Percentiles rank a stretch among this genome's conserved stretches.
phyloP scores from a whole-genome alignment of 169 alveolate species.

The Perkinsus olseni region DNA sequence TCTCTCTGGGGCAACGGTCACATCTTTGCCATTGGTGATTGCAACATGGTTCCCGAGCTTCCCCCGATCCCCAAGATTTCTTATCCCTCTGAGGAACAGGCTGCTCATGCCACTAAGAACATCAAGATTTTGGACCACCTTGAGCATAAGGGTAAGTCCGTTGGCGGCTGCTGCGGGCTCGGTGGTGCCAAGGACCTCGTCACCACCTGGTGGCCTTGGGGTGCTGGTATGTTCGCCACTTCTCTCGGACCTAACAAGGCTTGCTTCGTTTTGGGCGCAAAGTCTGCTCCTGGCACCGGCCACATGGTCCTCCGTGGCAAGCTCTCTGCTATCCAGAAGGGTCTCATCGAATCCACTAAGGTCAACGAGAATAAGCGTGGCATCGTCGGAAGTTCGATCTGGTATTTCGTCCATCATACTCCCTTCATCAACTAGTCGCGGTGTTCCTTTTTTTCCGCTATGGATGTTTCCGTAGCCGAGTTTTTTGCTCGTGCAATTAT shows the following conservation, averaged over 20 bases:
- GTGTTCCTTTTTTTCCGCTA: background rate
- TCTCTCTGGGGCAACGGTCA: slow-evolving; percentile 23
- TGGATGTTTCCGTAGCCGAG: background rate
- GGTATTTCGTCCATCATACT: slow-evolving; percentile 39
- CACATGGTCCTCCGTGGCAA: slow-evolving; percentile 27
- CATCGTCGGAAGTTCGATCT: slow-evolving; percentile 19
- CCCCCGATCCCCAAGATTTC: slow-evolving; percentile 21
- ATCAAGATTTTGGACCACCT: slow-evolving; percentile 14
- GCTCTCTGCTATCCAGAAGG: slow-evolving; percentile 37
- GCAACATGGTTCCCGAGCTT: slow-evolving; percentile 31
- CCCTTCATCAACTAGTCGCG: slow-evolving; percentile 4
- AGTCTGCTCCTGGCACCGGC: slow-evolving; percentile 21
- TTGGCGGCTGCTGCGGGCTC: slow-evolving; percentile 7
- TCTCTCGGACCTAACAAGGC: slow-evolving; percentile 35
- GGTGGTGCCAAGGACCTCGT: slow-evolving; percentile 1
- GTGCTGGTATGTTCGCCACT: slow-evolving; percentile 42
- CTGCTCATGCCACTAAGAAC: slow-evolving; percentile 12
- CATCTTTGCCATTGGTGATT: slow-evolving; percentile 29
- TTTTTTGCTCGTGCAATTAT: background rate
- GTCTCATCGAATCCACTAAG: slow-evolving; percentile 35
- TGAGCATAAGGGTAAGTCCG: background rate
- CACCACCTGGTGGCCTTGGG: slow-evolving; percentile 41
- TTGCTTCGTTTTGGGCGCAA: slow-evolving; percentile 22
- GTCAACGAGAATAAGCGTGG: slow-evolving; percentile 25
- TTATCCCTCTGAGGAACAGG: slow-evolving; percentile 32